Evolutionary conservation across 2,329 filamentous ascomycete genomes (phyloP), one percentile per base, ranked within the genome.

Genomic region (Pseudofabraea citricarpa): DNA sequence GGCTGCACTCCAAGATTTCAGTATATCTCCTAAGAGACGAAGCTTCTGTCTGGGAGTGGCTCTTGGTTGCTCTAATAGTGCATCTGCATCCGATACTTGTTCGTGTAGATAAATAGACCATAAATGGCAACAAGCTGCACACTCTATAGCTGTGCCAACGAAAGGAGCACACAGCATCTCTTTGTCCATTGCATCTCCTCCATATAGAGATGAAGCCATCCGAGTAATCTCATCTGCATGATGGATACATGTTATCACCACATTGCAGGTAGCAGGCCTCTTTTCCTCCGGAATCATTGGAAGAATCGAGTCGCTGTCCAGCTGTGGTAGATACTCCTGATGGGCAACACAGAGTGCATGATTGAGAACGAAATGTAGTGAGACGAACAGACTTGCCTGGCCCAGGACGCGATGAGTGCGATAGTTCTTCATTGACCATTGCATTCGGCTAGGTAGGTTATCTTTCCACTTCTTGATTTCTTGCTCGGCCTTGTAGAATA

Each of bases 151-250:
- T 36, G 21, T 20, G 15, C 33, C 33, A 3, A 36, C 33, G 19
- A 36, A 36, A 7, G 33, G 33, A 19, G 33, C 16, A 13, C 6
- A 12, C 6, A 36, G 33, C 33, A 36, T 36, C 13, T 21, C 19
- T 20, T 13, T 19, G n/a, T 36, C 33, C 6, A 13, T 36, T 21
- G 33, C 27, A 7, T 31, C 27, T 15, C 27, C 27, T 31, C 13
- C 10, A 6, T 31, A 15, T n/a, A 31, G 33, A 13, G 16, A 21
- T 1, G 19, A 36, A 18, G 33, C 33, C 33, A 36, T 36, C 21
- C 33, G 18, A 36, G 33, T 36, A 12, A 36, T 36, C 33, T 36
- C 33, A 20, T 36, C 19, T 36, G 33, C 33, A 20, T 36, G 33
- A 19, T 36, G 16, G 21, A 36, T 15, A 21, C 33, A 36, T 7